Evolutionary conservation across 1,284 basidiomycete species (phyloP).

Genomic region (Ceratobasidium sp.): DNA sequence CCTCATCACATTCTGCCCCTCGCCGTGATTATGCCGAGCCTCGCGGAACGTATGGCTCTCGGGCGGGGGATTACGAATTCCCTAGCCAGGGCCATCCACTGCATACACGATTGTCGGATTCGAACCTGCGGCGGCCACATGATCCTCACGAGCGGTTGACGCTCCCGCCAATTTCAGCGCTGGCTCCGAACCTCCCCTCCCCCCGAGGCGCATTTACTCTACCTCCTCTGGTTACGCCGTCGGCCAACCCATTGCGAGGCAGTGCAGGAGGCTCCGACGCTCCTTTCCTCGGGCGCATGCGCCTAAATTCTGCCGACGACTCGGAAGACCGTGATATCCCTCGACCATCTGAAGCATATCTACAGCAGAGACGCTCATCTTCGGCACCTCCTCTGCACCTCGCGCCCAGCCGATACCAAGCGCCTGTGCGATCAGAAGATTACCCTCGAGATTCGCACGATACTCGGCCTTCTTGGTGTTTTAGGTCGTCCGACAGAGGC

Average conservation of each 20-base stretch:
- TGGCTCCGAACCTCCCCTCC: constrained; percentile 33
- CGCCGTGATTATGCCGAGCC: constrained; percentile 25
- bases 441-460: neutral
- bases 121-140: constrained; percentile 25
- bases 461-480: constrained; percentile 33
- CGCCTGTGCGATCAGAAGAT: constrained; percentile 19
- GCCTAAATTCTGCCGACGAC: constrained; percentile 30
- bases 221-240: constrained; percentile 23
- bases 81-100: neutral
- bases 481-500: constrained; percentile 26
- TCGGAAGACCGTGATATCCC: constrained; percentile 23
- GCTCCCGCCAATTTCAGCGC: constrained; percentile 36
- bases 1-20: constrained; percentile 4
- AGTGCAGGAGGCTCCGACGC: neutral
- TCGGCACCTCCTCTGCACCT: constrained; percentile 32
- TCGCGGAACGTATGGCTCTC: constrained; percentile 3
- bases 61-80: constrained; percentile 23
- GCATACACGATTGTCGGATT: constrained; percentile 28
- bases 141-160: constrained; percentile 34
- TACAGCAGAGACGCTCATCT: constrained; percentile 33
- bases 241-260: neutral
- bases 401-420: constrained; percentile 22
- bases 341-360: constrained; percentile 29
- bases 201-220: constrained; percentile 35
- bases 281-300: constrained; percentile 33